Percentiles rank a stretch among this genome's conserved stretches.
These are phyloP conservation scores for Penicillium daleae DNA, from an alignment of 495 filamentous ascomycete species.

Conservation along the genomic window DNA sequence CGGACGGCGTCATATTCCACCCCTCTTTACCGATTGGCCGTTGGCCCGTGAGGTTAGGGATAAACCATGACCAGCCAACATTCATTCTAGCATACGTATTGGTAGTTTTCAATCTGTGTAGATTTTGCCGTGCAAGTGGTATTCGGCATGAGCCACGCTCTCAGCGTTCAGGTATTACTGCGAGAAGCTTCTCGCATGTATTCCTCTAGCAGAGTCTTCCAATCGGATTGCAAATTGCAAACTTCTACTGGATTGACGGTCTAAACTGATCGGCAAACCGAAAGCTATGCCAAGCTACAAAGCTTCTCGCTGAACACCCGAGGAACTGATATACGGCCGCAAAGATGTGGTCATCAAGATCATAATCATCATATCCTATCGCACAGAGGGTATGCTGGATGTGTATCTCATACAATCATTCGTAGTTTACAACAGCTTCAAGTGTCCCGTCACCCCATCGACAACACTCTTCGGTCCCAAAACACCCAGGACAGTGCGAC, in stretches of 20 bases:
- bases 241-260: background rate
- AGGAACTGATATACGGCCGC: background rate
- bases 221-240: background rate
- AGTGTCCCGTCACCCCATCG: slow-evolving; percentile 80
- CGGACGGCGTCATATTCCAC: slow-evolving; percentile 85
- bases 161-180: background rate
- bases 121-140: background rate
- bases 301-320: background rate
- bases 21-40: slow-evolving; percentile 77
- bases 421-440: slow-evolving; percentile 77
- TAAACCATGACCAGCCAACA: slow-evolving; percentile 84
- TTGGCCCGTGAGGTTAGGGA: slow-evolving; percentile 81
- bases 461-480: slow-evolving; percentile 86
- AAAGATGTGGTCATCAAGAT: slow-evolving; percentile 24
- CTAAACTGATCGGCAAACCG: background rate
- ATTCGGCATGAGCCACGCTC: background rate
- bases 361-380: slow-evolving; percentile 34
- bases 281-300: background rate
- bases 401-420: background rate
- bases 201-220: background rate
- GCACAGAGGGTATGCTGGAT: slow-evolving; percentile 8
- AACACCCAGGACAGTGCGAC: slow-evolving; percentile 86
- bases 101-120: background rate
- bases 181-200: background rate
- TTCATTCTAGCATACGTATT: slow-evolving; percentile 24